A percentile compares a stretch with the other conserved stretches of the same genome.
Evolutionary conservation across 2,329 filamentous ascomycete species (phyloP).

Genomic region (Rutstroemia sp.): DNA sequence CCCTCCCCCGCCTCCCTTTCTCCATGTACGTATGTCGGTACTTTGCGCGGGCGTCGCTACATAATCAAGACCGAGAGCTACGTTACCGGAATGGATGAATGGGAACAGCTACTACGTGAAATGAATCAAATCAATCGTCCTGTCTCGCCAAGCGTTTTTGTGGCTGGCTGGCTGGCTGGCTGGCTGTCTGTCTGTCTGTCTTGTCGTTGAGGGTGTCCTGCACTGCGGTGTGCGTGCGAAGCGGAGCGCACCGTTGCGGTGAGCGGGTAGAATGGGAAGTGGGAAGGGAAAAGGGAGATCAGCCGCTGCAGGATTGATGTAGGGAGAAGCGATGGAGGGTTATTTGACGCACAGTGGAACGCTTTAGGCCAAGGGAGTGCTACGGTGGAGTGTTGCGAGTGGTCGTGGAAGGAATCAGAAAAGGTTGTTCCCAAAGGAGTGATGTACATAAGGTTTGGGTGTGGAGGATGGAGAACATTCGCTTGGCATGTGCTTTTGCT

Average conservation of each 20-base stretch:
- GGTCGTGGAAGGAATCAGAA: background rate
- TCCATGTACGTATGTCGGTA: too few species aligned
- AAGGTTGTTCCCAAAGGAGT: background rate
- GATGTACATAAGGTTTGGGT: background rate
- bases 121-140: too few species aligned
- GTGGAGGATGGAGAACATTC: background rate
- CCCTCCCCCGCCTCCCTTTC: too few species aligned
- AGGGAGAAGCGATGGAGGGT: background rate
- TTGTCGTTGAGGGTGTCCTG: too few species aligned
- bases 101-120: too few species aligned
- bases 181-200: too few species aligned
- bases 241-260: background rate
- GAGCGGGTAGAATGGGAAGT: background rate
- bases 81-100: too few species aligned
- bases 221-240: background rate
- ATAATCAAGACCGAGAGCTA: too few species aligned
- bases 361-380: background rate
- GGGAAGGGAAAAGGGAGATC: background rate
- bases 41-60: too few species aligned
- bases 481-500: background rate
- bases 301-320: background rate
- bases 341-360: background rate
- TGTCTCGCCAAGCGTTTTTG: too few species aligned
- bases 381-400: background rate
- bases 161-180: too few species aligned